Conservation (phyloP, 805 yeast species). For the Wickerhamiella australiensis region DNA sequence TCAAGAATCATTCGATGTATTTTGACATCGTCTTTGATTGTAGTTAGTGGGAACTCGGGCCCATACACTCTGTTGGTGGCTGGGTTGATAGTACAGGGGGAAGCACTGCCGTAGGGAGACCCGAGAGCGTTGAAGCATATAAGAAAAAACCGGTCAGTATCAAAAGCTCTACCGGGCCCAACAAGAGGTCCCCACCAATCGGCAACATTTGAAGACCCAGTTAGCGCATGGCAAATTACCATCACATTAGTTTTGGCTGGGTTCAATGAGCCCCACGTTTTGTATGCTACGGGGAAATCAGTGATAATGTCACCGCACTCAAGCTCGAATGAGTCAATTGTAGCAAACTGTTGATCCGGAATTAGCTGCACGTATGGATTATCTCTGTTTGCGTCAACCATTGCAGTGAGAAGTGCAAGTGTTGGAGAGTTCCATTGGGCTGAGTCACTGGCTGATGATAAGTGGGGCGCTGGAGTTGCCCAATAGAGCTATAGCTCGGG, state of each 20-base stretch:
- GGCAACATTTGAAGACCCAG: slow-evolving; percentile 88
- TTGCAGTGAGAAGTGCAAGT: not conserved
- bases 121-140: slow-evolving; percentile 89
- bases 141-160: slow-evolving; percentile 75
- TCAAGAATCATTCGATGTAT: slow-evolving; percentile 71
- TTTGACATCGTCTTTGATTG: slow-evolving; percentile 83
- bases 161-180: slow-evolving; percentile 79
- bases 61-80: slow-evolving; percentile 73
- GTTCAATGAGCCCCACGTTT: slow-evolving; percentile 87
- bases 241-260: slow-evolving; percentile 58
- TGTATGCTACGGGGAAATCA: slow-evolving; percentile 85
- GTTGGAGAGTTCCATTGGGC: not conserved
- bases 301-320: slow-evolving; percentile 70
- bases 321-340: slow-evolving; percentile 57
- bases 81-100: slow-evolving; percentile 77
- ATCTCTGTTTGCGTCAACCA: slow-evolving; percentile 21
- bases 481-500: not conserved
- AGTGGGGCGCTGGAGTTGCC: not conserved
- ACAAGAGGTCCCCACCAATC: slow-evolving; percentile 99
- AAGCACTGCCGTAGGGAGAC: slow-evolving; percentile 91
- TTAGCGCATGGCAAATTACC: slow-evolving; percentile 90
- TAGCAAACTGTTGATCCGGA: slow-evolving; percentile 62
- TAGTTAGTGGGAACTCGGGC: slow-evolving; percentile 87
- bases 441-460: not conserved
- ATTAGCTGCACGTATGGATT: slow-evolving; percentile 66